phyloP scores from a whole-genome alignment of 176 grass and related monocot species.

The Chloris gayana region DNA sequence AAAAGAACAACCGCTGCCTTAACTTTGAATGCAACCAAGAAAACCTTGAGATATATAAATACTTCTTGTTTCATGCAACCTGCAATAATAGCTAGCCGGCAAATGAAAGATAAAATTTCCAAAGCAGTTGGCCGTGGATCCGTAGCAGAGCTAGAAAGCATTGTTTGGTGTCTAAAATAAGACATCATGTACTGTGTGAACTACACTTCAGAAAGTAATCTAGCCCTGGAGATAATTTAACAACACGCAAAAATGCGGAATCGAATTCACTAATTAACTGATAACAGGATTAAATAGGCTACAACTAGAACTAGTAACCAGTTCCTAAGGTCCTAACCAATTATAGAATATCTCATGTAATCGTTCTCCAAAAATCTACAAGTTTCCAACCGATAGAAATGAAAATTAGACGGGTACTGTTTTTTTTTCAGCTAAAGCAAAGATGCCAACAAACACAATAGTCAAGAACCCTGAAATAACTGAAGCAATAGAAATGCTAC shows the following conservation, averaged over 20 bases:
- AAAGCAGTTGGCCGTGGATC: background rate
- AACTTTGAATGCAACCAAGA: background rate
- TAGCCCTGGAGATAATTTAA: background rate
- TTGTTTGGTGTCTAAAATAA: background rate
- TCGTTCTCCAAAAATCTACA: background rate
- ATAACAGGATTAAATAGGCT: background rate
- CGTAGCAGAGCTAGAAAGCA: background rate
- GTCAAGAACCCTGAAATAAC: background rate
- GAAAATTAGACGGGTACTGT: background rate
- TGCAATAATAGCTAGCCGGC: background rate
- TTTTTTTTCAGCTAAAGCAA: constrained; percentile 12
- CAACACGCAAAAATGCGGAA: background rate
- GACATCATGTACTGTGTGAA: background rate
- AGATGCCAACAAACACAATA: background rate
- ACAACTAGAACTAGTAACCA: background rate
- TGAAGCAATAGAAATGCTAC: background rate
- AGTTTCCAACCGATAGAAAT: background rate
- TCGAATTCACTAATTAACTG: background rate
- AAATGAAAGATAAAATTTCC: background rate
- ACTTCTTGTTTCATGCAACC: background rate
- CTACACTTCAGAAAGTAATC: background rate
- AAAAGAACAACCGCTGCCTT: background rate
- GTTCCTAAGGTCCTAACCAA: background rate
- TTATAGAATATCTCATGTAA: background rate
- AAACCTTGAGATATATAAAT: background rate